phyloP scores from a whole-genome alignment of 2,329 filamentous ascomycete genomes.

The Arthrobotrys pseudoclavata region DNA sequence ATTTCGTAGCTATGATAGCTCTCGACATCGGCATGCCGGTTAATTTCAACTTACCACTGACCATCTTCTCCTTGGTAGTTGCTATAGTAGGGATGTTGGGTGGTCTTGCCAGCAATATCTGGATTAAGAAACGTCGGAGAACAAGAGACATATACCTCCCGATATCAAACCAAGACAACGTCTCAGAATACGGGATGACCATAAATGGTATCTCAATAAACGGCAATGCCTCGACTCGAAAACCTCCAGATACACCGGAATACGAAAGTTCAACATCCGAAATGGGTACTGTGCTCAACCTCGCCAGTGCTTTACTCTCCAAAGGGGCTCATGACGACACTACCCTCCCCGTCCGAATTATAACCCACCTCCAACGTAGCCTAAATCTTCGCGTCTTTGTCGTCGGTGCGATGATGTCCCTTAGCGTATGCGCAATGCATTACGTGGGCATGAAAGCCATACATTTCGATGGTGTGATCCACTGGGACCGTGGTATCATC shows the following conservation, averaged over 20 bases:
- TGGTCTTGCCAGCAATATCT: conserved; percentile 56
- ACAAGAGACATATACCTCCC: conserved; percentile 52
- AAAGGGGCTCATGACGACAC: conserved; percentile 38
- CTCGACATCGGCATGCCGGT: conserved; percentile 56
- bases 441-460: conserved; percentile 58
- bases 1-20: conserved; percentile 59
- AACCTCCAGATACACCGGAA: conserved; percentile 53
- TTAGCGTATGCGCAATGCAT: conserved; percentile 56
- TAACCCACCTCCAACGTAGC: conserved; percentile 34
- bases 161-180: conserved; percentile 42
- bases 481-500: conserved; percentile 41
- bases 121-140: conserved; percentile 50
- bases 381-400: conserved; percentile 39
- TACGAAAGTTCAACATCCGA: conserved; percentile 55
- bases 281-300: conserved; percentile 46
- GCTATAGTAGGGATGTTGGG: conserved; percentile 45
- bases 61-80: conserved; percentile 55
- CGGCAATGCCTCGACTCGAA: conserved; percentile 5
- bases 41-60: conserved; percentile 54
- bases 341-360: conserved; percentile 13
- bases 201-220: conserved; percentile 29
- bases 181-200: conserved; percentile 43
- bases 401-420: conserved; percentile 47
- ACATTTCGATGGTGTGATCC: conserved; percentile 44
- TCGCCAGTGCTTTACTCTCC: conserved; percentile 42